Evolutionary conservation across 2,329 filamentous ascomycete genomes (phyloP).

Genomic region (Cryoendolithus antarcticus): DNA sequence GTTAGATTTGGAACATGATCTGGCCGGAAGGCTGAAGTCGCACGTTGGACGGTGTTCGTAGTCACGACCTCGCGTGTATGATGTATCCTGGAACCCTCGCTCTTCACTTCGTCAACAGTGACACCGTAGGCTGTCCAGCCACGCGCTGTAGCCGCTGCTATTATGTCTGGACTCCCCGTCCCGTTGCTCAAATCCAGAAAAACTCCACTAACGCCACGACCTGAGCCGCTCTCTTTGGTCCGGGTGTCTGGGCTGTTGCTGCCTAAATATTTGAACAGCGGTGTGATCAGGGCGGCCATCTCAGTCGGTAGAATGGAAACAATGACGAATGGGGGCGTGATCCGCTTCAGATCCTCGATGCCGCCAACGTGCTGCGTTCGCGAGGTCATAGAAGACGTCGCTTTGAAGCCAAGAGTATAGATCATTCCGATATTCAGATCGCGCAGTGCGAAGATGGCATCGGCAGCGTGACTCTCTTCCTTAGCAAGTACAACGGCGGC

Average conservation of each 20-base stretch:
- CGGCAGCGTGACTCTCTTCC: slow-evolving; percentile 62
- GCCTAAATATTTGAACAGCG: slow-evolving; percentile 58
- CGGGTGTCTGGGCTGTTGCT: no score
- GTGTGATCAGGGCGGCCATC: slow-evolving; percentile 66
- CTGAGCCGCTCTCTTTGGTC: slow-evolving; percentile 37
- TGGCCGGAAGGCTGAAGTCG: no score
- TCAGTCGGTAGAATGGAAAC: slow-evolving; percentile 67
- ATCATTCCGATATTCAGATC: slow-evolving; percentile 66
- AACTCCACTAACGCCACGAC: no score
- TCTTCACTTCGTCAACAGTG: no score
- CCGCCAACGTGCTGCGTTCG: slow-evolving; percentile 54
- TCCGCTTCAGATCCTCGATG: slow-evolving; percentile 67
- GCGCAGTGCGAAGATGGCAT: slow-evolving; percentile 65
- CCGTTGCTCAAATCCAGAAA: slow-evolving; percentile 69
- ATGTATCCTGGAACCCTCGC: no score
- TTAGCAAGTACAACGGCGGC: slow-evolving; percentile 65
- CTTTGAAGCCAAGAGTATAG: slow-evolving; percentile 70
- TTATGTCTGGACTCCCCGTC: slow-evolving; percentile 53
- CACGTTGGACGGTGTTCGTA: no score
- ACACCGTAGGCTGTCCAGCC: slow-evolving; percentile 72
- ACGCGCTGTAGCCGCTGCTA: slow-evolving; percentile 56
- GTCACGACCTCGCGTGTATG: no score
- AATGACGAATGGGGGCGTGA: slow-evolving; percentile 70
- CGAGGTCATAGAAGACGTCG: slow-evolving; percentile 45
- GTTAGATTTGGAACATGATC: no score